A percentile compares a stretch with the other conserved stretches of the same genome.
Conservation (phyloP, 2,329 filamentous ascomycete genomes). For the Fusarium abutilonis region DNA sequence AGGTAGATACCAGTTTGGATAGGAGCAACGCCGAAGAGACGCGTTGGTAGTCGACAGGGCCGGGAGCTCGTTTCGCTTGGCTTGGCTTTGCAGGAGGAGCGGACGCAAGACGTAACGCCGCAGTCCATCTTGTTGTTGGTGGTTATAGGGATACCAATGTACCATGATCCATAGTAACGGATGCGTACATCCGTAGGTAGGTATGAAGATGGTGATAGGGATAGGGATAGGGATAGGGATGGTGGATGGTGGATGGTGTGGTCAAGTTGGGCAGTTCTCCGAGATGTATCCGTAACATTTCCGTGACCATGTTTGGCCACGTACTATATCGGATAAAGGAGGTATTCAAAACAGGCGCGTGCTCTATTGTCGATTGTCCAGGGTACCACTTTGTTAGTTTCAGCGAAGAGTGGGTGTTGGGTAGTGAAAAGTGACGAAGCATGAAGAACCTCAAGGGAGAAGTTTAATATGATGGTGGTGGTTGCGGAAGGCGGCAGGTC, state of each 20-base stretch:
- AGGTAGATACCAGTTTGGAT: slow-evolving; percentile 15
- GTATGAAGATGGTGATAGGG: no score
- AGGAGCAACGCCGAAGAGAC: slow-evolving; percentile 20
- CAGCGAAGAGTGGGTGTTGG: background rate
- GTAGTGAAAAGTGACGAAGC: slow-evolving; percentile 1
- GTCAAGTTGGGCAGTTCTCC: background rate
- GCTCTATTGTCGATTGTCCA: slow-evolving; percentile 20
- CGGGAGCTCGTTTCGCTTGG: slow-evolving; percentile 12
- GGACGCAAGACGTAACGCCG: slow-evolving; percentile 27
- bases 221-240: no score
- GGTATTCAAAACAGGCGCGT: background rate
- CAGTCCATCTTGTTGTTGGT: slow-evolving; percentile 4
- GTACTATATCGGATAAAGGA: slow-evolving; percentile 2
- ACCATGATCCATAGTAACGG: no score
- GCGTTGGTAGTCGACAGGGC: slow-evolving; percentile 32
- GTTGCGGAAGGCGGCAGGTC: slow-evolving; percentile 19
- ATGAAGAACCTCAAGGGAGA: slow-evolving; percentile 7
- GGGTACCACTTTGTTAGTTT: slow-evolving; percentile 17
- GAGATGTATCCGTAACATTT: background rate
- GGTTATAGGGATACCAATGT: background rate
- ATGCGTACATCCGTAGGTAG: no score
- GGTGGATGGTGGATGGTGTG: slow-evolving; percentile 14
- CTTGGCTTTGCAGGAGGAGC: slow-evolving; percentile 17
- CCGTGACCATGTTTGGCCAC: slow-evolving; percentile 19
- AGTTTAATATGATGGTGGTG: slow-evolving; percentile 2